Conservation (phyloP, 345 rosid species). For the Camelina hispida region DNA sequence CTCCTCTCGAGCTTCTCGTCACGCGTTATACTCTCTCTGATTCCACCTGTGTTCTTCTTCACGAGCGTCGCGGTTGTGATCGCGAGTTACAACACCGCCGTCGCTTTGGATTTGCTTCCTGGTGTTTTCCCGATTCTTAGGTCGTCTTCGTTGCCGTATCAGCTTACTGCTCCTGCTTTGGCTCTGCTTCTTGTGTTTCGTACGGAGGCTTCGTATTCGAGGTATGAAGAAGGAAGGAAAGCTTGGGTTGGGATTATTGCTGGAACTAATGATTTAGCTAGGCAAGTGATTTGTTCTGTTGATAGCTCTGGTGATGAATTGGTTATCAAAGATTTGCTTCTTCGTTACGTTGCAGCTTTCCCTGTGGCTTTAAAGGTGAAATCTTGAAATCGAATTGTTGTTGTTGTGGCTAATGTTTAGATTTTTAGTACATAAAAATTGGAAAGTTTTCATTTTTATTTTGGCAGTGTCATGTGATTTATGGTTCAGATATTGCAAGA, state of each 20-base stretch:
- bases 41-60: constrained; percentile 81
- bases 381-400: not conserved
- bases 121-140: constrained; percentile 68
- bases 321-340: constrained; percentile 56
- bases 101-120: constrained; percentile 65
- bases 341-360: constrained; percentile 77
- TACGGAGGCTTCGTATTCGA: constrained; percentile 91
- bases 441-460: not conserved
- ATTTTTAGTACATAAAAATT: too few species aligned
- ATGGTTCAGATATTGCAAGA: constrained; percentile 69
- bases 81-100: constrained; percentile 72
- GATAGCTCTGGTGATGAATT: constrained; percentile 53
- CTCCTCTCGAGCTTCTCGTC: constrained; percentile 74
- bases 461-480: constrained; percentile 79
- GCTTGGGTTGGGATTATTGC: constrained; percentile 83
- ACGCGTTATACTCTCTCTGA: constrained; percentile 76
- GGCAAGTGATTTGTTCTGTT: constrained; percentile 61
- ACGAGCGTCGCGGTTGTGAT: constrained; percentile 64
- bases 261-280: constrained; percentile 72
- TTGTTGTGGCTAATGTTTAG: constrained; percentile 37
- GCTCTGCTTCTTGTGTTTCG: constrained; percentile 88
- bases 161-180: constrained; percentile 86
- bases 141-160: constrained; percentile 83
- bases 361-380: constrained; percentile 87
- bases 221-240: constrained; percentile 81